A percentile compares a stretch with the other conserved stretches of the same genome.
phyloP scores from a whole-genome alignment of 2,329 filamentous ascomycete genomes.

The Zasmidium angulare region DNA sequence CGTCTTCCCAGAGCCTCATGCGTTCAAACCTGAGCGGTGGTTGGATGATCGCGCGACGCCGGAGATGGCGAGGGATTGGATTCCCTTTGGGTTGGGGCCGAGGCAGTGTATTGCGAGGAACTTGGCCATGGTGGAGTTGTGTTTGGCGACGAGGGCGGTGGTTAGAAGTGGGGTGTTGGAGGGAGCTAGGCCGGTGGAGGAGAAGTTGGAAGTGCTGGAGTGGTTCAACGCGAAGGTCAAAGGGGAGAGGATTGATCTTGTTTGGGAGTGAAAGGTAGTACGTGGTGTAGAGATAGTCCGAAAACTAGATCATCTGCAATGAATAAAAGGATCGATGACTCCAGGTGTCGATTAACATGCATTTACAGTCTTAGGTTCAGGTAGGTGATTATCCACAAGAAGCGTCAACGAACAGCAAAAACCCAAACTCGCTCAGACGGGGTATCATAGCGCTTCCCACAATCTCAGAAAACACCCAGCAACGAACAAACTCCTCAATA shows the following conservation, averaged over 20 bases:
- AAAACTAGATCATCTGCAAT: no score
- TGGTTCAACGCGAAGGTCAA: conserved; percentile 58
- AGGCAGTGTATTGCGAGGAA: conserved; percentile 54
- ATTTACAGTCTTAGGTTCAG: no score
- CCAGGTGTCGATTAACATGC: no score
- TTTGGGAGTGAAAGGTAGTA: conserved; percentile 26
- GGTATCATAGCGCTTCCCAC: no score
- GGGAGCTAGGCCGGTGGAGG: conserved; percentile 43
- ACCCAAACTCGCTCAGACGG: no score
- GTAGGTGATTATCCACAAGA: no score
- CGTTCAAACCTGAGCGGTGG: conserved; percentile 54
- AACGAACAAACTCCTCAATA: no score
- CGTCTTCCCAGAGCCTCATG: conserved; percentile 44
- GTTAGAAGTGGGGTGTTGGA: conserved; percentile 45
- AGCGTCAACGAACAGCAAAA: no score
- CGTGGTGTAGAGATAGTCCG: no score
- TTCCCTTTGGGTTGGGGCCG: conserved; percentile 52
- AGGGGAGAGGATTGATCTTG: conserved; percentile 48
- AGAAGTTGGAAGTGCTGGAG: conserved; percentile 52
- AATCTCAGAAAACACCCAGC: no score
- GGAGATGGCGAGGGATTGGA: conserved; percentile 45
- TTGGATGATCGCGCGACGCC: conserved; percentile 28
- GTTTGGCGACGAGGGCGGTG: conserved; percentile 43
- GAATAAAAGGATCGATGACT: no score
- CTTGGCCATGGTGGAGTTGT: conserved; percentile 48